A percentile compares a stretch with the other conserved stretches of the same genome.
phyloP scores from a whole-genome alignment of 164 flowering plant species.

The Berberis thunbergii region DNA sequence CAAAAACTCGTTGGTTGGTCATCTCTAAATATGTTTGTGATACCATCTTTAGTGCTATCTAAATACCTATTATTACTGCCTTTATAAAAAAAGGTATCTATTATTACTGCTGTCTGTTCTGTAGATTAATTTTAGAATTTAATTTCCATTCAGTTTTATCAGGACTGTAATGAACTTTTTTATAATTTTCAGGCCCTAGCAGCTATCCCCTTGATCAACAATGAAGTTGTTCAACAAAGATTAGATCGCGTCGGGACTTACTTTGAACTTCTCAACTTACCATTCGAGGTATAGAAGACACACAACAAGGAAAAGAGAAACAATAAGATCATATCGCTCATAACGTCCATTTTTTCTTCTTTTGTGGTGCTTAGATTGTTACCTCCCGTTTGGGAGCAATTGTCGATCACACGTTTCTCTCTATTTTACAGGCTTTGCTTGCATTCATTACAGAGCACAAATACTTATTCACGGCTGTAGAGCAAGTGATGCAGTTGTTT shows the following conservation, averaged over 20 bases:
- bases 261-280: constrained; percentile 88
- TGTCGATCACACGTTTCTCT: not conserved
- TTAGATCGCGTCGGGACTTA: constrained; percentile 88
- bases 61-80: too few relatives aligned
- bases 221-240: constrained; percentile 81
- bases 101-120: too few relatives aligned
- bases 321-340: not conserved
- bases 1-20: too few relatives aligned
- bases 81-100: too few relatives aligned
- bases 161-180: not conserved
- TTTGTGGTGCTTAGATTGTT: too few relatives aligned
- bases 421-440: constrained; percentile 69
- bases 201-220: constrained; percentile 81
- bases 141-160: not conserved
- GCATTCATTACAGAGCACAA: constrained; percentile 88
- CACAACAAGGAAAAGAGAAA: not conserved
- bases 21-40: too few relatives aligned
- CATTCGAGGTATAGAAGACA: constrained; percentile 56
- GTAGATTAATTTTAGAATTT: too few relatives aligned
- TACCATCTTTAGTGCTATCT: too few relatives aligned
- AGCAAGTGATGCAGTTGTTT: constrained; percentile 44
- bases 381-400: too few relatives aligned
- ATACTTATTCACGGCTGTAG: constrained; percentile 55
- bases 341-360: not conserved
- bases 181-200: constrained; percentile 67